Evolutionary conservation across 768 basidiomycete species (phyloP), one percentile per base, ranked within the genome.

Genomic region (Mycena olivaceomarginata): DNA sequence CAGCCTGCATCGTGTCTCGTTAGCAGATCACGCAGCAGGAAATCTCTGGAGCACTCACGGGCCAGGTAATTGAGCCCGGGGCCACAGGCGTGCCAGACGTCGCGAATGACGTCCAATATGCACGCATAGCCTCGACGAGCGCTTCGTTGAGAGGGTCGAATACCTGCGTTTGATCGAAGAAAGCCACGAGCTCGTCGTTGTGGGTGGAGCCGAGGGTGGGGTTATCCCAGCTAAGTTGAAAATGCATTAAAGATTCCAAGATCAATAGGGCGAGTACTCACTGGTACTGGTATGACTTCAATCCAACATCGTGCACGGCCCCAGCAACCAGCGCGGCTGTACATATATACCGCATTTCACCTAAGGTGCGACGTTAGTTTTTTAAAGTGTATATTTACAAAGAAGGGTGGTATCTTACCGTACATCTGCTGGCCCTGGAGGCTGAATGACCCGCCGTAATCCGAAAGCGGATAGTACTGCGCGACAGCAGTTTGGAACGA

Each of bases 351-450:
- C 88, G 81, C 70, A 83, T 84, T 75, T 89, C 88, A 57, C 56
- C 56, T 25, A 51, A 51, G 18, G 31, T 31, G 31, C 31, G 48
- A 18, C 15, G 18, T 51, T 51, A 51, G 13, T 7, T 15, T 48
- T 45, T 10, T 15, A 45, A 45, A 1, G 15, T 45, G 31, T 31
- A 31, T 31, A 31, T 31, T 31, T 31, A 31, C 43, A 45, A 11
- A 45, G 43, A 45, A 11, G 43, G 48, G 53, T 18, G 16, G 11
- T n/a, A 53, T 20, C n/a, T 53, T 12, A 25, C 22, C 56, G 74
- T 88, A 89, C 88, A 89, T 89, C 78, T 88, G 86, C 70, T 88
- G 87, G 4, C 85, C 87, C 74, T 88, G 87, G 5, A 86, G 82
- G 69, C 86, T 85, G 48, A 87, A 82, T 8, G 85, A 86, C 9